Evolutionary conservation across 257 asterid species (phyloP), one percentile per base, ranked within the genome.

Genomic region (Solanum rostratum): DNA sequence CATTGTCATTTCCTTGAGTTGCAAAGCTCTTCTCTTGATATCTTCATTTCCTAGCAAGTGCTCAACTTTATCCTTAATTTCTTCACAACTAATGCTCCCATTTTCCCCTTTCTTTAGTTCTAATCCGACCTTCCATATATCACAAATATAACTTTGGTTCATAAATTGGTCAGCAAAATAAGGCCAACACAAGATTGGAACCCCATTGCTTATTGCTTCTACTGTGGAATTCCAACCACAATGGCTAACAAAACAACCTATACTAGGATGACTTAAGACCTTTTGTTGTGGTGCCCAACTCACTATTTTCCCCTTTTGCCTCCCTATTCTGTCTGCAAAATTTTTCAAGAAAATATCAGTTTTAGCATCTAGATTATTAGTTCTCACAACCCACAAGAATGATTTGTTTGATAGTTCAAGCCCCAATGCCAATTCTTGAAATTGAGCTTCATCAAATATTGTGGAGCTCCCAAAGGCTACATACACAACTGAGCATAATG

Each of bases 191-290:
- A 91, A 80, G 11, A 92, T 69, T 1, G 94, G 94, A 53, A 93
- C 87, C 0, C 97, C 96, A 7, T 83, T 82, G 76, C 91, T 88
- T 7, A 90, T 84, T 16, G 94, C 87, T 20, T 94, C 97, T 14
- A 94, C 55, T 1, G 90, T 88, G 3, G 97, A 94, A 41, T 92
- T 94, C 97, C 95, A 93, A 5, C 98, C 98, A 73, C 98, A 93
- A 81, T 92, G 98, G n/a, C 92, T 92, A 5, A 91, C 20, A 65
- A 94, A 94, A 79, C 96, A 93, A 50, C 90, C 91, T 3, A 88
- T 19, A 4, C 96, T 89, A 63, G 92, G 90, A 65, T 94, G 97
- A 39, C 88, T 85, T 30, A 94, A 53, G 20, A 94, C 93, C 87
- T 59, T 84, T 82, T 91, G 90, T 49, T 93, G 96, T 0, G 94